A percentile compares a stretch with the other conserved stretches of the same genome.
Conservation (phyloP, 2,329 filamentous ascomycete species). For the Pseudogymnoascus sp. region DNA sequence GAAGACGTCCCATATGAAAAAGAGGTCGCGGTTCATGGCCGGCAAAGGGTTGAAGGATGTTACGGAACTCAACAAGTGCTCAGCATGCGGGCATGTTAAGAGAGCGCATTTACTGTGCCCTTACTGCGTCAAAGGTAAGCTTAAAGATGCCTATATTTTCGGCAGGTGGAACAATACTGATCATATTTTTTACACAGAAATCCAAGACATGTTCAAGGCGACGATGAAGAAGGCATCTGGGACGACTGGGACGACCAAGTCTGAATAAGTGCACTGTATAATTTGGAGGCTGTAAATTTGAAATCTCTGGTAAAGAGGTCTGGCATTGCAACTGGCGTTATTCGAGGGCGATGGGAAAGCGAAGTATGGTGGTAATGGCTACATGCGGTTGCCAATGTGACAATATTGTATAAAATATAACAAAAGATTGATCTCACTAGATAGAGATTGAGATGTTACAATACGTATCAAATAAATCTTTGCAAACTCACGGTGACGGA, state of each 20-base stretch:
- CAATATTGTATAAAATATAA: conserved; percentile 6
- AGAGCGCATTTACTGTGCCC: conserved; percentile 83
- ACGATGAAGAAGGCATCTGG: conserved; percentile 12
- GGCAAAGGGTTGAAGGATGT: conserved; percentile 93
- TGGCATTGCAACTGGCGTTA: conserved; percentile 10
- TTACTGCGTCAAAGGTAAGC: conserved; percentile 74
- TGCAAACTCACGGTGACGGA: background rate
- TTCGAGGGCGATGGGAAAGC: conserved; percentile 9
- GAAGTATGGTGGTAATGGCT: background rate
- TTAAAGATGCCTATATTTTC: background rate
- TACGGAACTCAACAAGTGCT: conserved; percentile 78
- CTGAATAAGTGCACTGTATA: conserved; percentile 6
- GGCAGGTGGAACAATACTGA: background rate
- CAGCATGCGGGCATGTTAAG: conserved; percentile 81
- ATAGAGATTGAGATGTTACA: conserved; percentile 5
- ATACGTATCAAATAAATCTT: background rate
- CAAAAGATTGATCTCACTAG: background rate
- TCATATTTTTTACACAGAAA: conserved; percentile 22
- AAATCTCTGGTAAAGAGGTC: background rate
- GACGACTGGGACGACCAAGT: conserved; percentile 7
- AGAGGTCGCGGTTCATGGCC: conserved; percentile 85
- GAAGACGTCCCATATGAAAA: conserved; percentile 96
- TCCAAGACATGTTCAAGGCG: conserved; percentile 24
- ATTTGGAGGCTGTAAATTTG: conserved; percentile 8
- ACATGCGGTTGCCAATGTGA: conserved; percentile 1